Conservation (phyloP, 2,329 filamentous ascomycete species). For the Lachnellula willkommii region DNA sequence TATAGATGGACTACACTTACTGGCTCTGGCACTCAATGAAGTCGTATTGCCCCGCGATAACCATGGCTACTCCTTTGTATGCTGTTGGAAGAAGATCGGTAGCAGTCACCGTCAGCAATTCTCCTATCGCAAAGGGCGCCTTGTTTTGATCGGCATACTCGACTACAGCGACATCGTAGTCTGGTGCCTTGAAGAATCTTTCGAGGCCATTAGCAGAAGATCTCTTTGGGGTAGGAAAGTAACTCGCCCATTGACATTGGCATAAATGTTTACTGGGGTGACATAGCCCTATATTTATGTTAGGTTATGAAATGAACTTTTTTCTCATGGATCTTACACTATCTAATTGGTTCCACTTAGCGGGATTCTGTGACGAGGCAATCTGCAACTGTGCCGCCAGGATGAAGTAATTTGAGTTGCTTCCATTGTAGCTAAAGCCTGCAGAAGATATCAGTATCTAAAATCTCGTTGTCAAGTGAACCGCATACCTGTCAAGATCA, state of each 20-base stretch:
- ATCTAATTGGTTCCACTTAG: not conserved
- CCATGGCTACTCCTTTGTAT: not conserved
- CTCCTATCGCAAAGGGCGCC: not conserved
- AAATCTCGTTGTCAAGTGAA: not conserved
- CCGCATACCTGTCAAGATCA: not conserved
- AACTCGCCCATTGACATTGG: not conserved
- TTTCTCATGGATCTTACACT: not conserved
- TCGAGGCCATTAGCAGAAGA: not conserved
- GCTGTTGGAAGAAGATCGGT: not conserved
- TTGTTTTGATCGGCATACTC: not conserved
- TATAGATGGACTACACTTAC: not conserved
- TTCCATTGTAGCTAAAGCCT: not conserved
- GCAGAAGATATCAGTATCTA: slow-evolving; percentile 34
- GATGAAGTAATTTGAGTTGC: not conserved
- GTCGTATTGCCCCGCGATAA: not conserved
- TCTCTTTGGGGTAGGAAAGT: not conserved
- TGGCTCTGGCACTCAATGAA: not conserved
- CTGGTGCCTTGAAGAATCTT: not conserved
- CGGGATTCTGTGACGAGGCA: not conserved
- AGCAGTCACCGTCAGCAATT: not conserved
- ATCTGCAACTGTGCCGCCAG: not conserved
- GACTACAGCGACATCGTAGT: not conserved
- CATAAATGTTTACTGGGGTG: not conserved
- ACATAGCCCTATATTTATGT: not conserved
- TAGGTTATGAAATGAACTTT: not conserved